Evolutionary conservation across 495 filamentous ascomycete genomes (phyloP).

Genomic region (Cercophora samala): DNA sequence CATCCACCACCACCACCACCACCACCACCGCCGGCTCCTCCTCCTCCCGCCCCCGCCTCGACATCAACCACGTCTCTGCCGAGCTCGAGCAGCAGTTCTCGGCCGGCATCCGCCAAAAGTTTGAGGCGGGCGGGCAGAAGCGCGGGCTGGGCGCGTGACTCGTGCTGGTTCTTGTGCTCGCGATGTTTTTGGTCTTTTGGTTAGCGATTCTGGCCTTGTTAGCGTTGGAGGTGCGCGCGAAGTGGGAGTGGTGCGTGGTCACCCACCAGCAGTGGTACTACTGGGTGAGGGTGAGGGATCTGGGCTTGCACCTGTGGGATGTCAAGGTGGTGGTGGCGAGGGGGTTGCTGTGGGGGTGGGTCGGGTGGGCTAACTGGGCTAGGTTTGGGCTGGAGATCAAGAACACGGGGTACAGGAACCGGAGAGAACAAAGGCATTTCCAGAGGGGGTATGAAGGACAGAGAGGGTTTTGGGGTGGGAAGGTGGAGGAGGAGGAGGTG

Average conservation of each 20-base stretch:
- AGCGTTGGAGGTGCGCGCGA: not conserved
- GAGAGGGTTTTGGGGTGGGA: too few species aligned
- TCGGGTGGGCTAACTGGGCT: not conserved
- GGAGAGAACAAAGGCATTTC: not conserved
- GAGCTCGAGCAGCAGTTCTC: conserved; percentile 60
- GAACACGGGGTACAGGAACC: not conserved
- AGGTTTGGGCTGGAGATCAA: conserved; percentile 6
- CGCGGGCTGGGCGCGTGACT: conserved; percentile 53
- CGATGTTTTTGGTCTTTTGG: not conserved
- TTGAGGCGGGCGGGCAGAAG: conserved; percentile 48
- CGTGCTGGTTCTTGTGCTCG: not conserved
- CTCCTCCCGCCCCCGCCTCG: conserved; percentile 21
- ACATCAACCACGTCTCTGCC: conserved; percentile 44
- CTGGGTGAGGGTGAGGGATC: not conserved
- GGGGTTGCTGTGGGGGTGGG: not conserved
- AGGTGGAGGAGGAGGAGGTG: too few species aligned
- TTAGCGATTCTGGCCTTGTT: not conserved
- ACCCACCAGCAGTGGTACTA: not conserved
- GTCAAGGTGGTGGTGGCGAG: not conserved
- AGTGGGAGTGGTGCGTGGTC: not conserved
- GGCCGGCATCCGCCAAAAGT: conserved; percentile 56
- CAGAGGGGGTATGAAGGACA: not conserved
- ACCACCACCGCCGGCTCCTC: conserved; percentile 16
- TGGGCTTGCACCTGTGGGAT: not conserved
- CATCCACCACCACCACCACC: conserved; percentile 13